Evolutionary conservation across 305 asterid genomes (phyloP).

Genomic region (Solanum hybrid): DNA sequence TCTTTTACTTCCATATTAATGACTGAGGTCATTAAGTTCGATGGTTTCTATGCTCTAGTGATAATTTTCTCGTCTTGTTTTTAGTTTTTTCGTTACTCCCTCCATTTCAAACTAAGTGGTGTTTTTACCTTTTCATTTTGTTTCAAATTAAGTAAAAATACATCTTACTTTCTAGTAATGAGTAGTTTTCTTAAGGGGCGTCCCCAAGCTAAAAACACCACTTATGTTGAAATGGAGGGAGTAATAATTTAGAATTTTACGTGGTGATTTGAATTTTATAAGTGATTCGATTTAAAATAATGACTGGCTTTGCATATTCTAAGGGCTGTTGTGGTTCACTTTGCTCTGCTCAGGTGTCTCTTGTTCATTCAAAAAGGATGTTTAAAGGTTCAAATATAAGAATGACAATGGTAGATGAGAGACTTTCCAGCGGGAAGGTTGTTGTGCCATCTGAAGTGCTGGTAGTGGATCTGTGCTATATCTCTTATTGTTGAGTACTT

Average conservation of each 20-base stretch:
- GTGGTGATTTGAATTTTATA: neutral
- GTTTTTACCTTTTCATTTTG: neutral
- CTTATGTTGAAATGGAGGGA: neutral
- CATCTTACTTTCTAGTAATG: neutral
- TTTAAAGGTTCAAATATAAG: slow-evolving; percentile 24
- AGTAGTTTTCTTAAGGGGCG: neutral
- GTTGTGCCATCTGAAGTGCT: slow-evolving; percentile 56
- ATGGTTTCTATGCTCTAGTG: neutral
- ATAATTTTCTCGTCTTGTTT: neutral
- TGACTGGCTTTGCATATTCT: neutral
- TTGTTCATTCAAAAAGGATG: slow-evolving; percentile 24
- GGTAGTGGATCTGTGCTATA: slow-evolving; percentile 33
- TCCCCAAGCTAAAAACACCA: neutral
- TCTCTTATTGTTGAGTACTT: neutral
- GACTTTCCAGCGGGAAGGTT: slow-evolving; percentile 24
- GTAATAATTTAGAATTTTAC: neutral
- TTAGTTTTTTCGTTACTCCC: neutral
- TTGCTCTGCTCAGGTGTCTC: slow-evolving; percentile 25
- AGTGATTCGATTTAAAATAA: neutral
- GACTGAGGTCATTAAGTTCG: neutral
- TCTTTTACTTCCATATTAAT: neutral
- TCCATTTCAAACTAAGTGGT: neutral
- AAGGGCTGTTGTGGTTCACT: neutral
- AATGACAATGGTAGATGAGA: slow-evolving; percentile 57
- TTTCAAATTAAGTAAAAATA: neutral